A percentile compares a stretch with the other conserved stretches of the same genome.
Conservation (phyloP, 257 asterid species). For the Solanum etuberosum region DNA sequence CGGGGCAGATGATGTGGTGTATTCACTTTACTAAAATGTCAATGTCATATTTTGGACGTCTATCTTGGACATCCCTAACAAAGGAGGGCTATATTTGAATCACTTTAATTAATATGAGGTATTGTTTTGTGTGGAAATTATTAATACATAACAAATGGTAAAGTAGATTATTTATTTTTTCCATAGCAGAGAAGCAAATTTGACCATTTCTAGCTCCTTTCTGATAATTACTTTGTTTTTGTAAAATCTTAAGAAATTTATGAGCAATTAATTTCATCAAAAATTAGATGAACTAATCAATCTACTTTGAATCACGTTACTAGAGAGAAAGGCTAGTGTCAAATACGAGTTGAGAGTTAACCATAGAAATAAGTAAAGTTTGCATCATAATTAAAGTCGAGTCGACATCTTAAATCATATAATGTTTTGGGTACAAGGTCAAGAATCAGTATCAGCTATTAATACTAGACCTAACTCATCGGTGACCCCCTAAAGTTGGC, state of each 20-base stretch:
- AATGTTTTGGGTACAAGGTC: background rate
- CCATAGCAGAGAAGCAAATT: background rate
- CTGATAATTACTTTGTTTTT: background rate
- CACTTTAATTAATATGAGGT: background rate
- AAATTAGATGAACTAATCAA: background rate
- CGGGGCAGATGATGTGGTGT: background rate
- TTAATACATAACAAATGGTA: background rate
- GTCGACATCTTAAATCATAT: background rate
- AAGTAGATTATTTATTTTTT: background rate
- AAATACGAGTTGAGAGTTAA: background rate
- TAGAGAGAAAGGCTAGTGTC: background rate
- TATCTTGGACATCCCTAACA: too few relatives aligned
- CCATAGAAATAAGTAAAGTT: background rate
- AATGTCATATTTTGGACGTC: too few relatives aligned
- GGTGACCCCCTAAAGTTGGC: too few relatives aligned
- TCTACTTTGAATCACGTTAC: background rate
- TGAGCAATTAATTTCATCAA: background rate
- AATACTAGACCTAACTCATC: too few relatives aligned
- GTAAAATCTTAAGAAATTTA: background rate
- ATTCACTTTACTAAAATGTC: too few relatives aligned
- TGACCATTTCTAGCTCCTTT: background rate
- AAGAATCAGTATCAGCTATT: background rate
- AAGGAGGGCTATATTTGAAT: background rate
- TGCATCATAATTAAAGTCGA: background rate
- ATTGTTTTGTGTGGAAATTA: background rate